Percentiles rank a stretch among this genome's conserved stretches.
phyloP scores from a whole-genome alignment of 108 stramenopile species.

The Cyclotella kingstonii region DNA sequence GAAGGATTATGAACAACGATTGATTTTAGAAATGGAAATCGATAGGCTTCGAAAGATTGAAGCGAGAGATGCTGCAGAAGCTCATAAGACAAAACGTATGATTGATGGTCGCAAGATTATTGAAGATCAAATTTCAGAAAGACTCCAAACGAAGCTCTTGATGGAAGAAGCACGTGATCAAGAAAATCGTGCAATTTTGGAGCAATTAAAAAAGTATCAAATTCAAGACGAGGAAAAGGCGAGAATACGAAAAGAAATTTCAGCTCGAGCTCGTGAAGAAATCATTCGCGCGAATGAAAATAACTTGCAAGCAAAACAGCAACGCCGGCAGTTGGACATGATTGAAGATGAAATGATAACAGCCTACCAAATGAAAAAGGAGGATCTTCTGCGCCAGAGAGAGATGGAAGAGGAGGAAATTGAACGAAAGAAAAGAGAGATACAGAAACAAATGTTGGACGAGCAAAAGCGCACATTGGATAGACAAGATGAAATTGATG shows the following conservation, averaged over 20 bases:
- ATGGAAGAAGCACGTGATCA: slow-evolving; percentile 75
- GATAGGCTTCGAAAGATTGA: slow-evolving; percentile 66
- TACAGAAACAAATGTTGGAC: slow-evolving; percentile 69
- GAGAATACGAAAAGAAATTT: slow-evolving; percentile 25
- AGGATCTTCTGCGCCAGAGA: slow-evolving; percentile 62
- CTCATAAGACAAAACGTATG: slow-evolving; percentile 50
- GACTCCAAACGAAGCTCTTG: slow-evolving; percentile 52
- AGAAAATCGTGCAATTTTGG: slow-evolving; percentile 69
- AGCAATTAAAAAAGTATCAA: slow-evolving; percentile 51
- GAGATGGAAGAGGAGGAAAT: slow-evolving; percentile 67
- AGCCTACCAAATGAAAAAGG: slow-evolving; percentile 68
- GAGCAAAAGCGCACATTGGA: slow-evolving; percentile 67
- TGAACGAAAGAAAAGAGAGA: slow-evolving; percentile 57
- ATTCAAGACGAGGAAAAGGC: slow-evolving; percentile 56
- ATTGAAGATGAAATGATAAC: slow-evolving; percentile 75
- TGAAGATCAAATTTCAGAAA: slow-evolving; percentile 66
- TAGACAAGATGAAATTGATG: slow-evolving; percentile 82
- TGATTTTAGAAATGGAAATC: slow-evolving; percentile 75
- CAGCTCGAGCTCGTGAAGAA: slow-evolving; percentile 40
- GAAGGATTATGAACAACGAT: slow-evolving; percentile 65
- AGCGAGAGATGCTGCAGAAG: slow-evolving; percentile 60
- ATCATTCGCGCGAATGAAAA: slow-evolving; percentile 72
- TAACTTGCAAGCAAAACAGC: slow-evolving; percentile 47
- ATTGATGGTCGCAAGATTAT: slow-evolving; percentile 73
- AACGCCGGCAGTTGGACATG: slow-evolving; percentile 47